Conservation (phyloP, 495 filamentous ascomycete genomes). For the Lasiosphaeria miniovina region DNA sequence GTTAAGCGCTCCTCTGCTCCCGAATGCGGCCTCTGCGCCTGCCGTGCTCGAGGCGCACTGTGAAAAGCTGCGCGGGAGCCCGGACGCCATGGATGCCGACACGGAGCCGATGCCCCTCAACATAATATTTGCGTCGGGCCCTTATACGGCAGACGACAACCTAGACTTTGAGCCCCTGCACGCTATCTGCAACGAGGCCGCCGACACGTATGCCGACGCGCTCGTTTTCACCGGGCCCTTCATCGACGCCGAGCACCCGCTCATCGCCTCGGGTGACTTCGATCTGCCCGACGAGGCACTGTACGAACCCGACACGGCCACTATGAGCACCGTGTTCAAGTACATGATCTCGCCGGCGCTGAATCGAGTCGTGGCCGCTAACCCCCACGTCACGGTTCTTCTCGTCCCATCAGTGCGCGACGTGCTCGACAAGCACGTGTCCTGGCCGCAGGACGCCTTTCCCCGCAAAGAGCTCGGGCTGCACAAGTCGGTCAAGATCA, state of each 20-base stretch:
- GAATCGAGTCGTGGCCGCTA: constrained; percentile 58
- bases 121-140: constrained; percentile 75
- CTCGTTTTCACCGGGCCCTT: constrained; percentile 84
- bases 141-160: constrained; percentile 88
- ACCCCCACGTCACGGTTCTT: constrained; percentile 76
- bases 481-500: constrained; percentile 67
- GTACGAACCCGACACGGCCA: constrained; percentile 70
- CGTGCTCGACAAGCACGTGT: constrained; percentile 73
- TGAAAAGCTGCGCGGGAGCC: constrained; percentile 57
- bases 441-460: constrained; percentile 86
- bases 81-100: constrained; percentile 56
- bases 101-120: constrained; percentile 61
- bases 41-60: constrained; percentile 60
- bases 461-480: constrained; percentile 65
- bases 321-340: constrained; percentile 78
- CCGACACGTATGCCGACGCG: constrained; percentile 71
- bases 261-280: constrained; percentile 86
- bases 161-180: constrained; percentile 83
- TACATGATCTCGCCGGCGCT: constrained; percentile 69
- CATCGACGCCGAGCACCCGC: constrained; percentile 83
- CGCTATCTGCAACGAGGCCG: constrained; percentile 73
- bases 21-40: constrained; percentile 61
- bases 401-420: constrained; percentile 87
- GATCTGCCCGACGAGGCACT: constrained; percentile 73
- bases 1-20: constrained; percentile 68